Evolutionary conservation across 768 basidiomycete species (phyloP).

Genomic region (Naematelia aurantialba): DNA sequence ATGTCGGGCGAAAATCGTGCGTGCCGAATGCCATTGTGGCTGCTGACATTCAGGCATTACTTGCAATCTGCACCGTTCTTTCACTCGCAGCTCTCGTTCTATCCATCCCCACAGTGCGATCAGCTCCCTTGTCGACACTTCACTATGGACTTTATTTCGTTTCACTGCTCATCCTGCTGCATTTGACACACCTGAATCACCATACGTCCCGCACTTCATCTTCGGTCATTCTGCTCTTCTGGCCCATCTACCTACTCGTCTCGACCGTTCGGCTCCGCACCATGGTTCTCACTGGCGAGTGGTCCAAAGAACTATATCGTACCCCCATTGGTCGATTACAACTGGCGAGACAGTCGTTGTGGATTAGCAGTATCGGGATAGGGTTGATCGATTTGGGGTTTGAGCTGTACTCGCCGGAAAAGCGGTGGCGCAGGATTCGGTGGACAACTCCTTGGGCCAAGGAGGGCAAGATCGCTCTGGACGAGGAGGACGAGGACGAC

Average conservation of each 20-base stretch:
- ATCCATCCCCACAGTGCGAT: conserved; percentile 50
- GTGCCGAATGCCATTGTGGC: conserved; percentile 43
- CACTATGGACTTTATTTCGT: conserved; percentile 61
- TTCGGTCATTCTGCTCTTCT: conserved; percentile 71
- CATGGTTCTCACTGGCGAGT: conserved; percentile 31
- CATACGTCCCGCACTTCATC: conserved; percentile 68
- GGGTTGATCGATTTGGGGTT: conserved; percentile 46
- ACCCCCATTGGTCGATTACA: conserved; percentile 21
- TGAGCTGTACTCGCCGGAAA: conserved; percentile 36
- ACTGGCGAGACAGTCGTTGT: conserved; percentile 34
- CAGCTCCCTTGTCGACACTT: conserved; percentile 55
- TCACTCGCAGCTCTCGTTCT: conserved; percentile 56
- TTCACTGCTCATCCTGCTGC: conserved; percentile 55
- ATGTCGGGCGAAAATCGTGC: conserved; percentile 65
- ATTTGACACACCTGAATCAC: conserved; percentile 67
- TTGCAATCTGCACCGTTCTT: conserved; percentile 35
- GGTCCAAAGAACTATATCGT: conserved; percentile 40
- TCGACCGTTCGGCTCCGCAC: conserved; percentile 65
- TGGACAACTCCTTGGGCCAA: conserved; percentile 24
- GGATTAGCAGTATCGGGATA: conserved; percentile 38
- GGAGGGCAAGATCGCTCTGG: conserved; percentile 39
- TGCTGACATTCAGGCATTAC: conserved; percentile 7
- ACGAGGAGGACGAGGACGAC: conserved; percentile 45
- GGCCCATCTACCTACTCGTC: conserved; percentile 63
- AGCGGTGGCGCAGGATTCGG: conserved; percentile 28